Base-by-base conservation (phyloP, 2,329 filamentous ascomycete genomes). In the Seiridium cupressi region DNA sequence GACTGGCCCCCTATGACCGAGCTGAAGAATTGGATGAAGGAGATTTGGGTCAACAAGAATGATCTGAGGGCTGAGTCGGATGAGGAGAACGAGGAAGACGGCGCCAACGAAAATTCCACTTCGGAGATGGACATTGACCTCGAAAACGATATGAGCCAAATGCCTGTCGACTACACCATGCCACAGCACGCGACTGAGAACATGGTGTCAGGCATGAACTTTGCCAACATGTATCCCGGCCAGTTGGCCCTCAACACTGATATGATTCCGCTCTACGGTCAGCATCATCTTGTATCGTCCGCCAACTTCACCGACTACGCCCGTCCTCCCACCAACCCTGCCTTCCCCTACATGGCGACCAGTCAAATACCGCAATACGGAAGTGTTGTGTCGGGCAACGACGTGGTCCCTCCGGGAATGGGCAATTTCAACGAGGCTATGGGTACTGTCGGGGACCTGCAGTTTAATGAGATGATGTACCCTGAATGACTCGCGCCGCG, bases 11-110 rank as follows among this genome's bases (percentile, higher is more conserved):
- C 79, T 5, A 86, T 88, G 84, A 66, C 70, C 18, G 80, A 84
- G 60, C 74, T 88, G 63, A 85, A 85, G 74, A 75, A 77, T 58
- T 89, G 85, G 86, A 84, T 88, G 76, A 74, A 77, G 18, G 81
- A 85, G 69, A 76, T 84, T 49, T 73, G 72, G 44, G 81, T 81
- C 61, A 68, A 72, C 61, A 72, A 74, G 44, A 64, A 69, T 58
- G 70, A 72, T 38, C 60, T 61, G 35, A 60, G 67, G 10, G 61
- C 63, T 40, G 69, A 73, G 26, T 67, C 69, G 11, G 70, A 74
- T 26, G 77, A 79, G 2, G 73, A 74, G 44, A 76, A 74, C 31
- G 75, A 78, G n/a, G 73, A 74, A 13, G 75, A 73, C 6, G 67
- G 77, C 11, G 62, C 9, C 13, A n/a, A 70, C 7, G 73, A 74